These are phyloP conservation scores for Leccinum colubrinum DNA, from an alignment of 1,284 basidiomycete species.

Conservation along the genomic window DNA sequence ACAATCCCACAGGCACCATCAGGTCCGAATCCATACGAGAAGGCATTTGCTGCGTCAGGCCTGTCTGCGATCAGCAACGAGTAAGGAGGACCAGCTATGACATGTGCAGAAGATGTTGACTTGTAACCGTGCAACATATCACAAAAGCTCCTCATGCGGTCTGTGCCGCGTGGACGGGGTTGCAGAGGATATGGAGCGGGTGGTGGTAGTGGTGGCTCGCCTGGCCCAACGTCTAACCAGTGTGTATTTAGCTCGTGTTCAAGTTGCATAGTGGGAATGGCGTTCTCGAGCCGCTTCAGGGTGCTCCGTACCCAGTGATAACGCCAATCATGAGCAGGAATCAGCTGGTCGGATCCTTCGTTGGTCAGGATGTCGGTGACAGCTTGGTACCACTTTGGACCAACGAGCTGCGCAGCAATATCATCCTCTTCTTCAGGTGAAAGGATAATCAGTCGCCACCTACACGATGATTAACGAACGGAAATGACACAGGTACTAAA, in stretches of 20 bases:
- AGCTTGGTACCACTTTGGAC: constrained; percentile 81
- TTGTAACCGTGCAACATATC: constrained; percentile 46
- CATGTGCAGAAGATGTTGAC: constrained; percentile 45
- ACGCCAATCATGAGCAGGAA: constrained; percentile 80
- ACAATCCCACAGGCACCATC: constrained; percentile 88
- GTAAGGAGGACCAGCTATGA: constrained; percentile 80
- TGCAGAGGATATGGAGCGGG: constrained; percentile 67
- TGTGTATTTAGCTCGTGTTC: constrained; percentile 52
- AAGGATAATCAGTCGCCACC: constrained; percentile 83
- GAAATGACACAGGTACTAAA: background rate
- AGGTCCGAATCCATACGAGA: constrained; percentile 90
- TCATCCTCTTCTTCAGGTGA: constrained; percentile 90
- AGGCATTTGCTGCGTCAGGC: constrained; percentile 78
- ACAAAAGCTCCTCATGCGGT: constrained; percentile 56
- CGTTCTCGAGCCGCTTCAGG: constrained; percentile 69
- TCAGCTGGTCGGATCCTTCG: constrained; percentile 59
- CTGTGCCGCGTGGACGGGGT: constrained; percentile 68
- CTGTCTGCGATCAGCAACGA: constrained; percentile 82
- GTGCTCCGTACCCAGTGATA: constrained; percentile 79
- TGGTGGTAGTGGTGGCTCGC: constrained; percentile 62
- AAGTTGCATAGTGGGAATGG: constrained; percentile 60
- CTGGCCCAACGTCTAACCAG: constrained; percentile 52
- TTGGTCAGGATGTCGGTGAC: constrained; percentile 76
- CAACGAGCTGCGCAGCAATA: constrained; percentile 74
- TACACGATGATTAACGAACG: constrained; percentile 28